Evolutionary conservation across 805 yeast genomes (phyloP), one percentile per base, ranked within the genome.

Genomic region (Yamadazyma akitaensis): DNA sequence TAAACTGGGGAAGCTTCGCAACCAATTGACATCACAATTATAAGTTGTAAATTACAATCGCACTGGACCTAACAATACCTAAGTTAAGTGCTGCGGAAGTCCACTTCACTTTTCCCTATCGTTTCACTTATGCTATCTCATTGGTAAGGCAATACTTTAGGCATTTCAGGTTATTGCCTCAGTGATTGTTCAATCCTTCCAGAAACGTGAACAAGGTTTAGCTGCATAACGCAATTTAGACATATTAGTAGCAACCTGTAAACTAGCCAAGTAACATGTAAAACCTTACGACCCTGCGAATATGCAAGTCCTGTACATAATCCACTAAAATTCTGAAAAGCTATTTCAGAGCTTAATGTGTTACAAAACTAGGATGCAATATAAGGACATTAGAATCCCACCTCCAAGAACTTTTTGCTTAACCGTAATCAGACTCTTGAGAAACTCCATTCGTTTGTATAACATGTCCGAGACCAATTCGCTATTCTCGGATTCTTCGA

Each of bases 391-490:
- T n/a, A 16, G 25, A 26, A 26, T 10, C 33, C 33, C 41, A 14
- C n/a, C 25, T 8, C 33, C 41, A 26, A 8, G 4, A 14, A 14
- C 4, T 21, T 21, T 21, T 21, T 21, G 7, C 4, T 21, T 21
- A 5, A 7, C 24, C 24, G 6, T 5, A 21, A 21, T 21, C 4
- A 21, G 24, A 21, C 24, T 21, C 7, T 21, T 5, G 7, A 21
- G 7, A 21, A 12, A 32, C 16, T 11, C 17, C 17, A 9, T 32
- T 32, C 35, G 14, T 21, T 21, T 13, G 9, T 13, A 3, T 28
- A 28, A 11, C 11, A 40, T 40, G 43, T 40, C 43, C n/a, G 43
- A 32, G n/a, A 40, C 43, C 19, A 36, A 25, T 42, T 42, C 45
- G 6, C 12, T 33, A 6, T 44, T 44, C 26, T 38, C 42, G 16